A percentile compares a stretch with the other conserved stretches of the same genome.
Conservation (phyloP, 306 rosid species). For the Castanospermum australe region DNA sequence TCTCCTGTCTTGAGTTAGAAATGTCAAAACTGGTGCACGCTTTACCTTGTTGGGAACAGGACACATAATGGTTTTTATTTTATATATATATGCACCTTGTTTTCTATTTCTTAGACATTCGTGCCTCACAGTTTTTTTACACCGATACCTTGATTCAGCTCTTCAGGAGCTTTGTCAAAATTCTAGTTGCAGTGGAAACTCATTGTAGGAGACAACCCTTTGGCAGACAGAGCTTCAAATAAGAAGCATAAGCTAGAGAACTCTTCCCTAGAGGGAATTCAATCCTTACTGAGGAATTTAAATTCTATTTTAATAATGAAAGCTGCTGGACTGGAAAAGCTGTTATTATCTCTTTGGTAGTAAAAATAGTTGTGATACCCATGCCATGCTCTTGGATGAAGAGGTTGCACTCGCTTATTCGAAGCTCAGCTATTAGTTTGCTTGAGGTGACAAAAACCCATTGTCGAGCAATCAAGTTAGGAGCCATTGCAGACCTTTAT, state of each 20-base stretch:
- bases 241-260: not conserved
- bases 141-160: not conserved
- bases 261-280: not conserved
- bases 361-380: not conserved
- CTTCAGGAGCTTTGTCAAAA: not conserved
- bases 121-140: not conserved
- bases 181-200: not conserved
- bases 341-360: not conserved
- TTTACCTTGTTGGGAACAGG: not conserved
- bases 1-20: not conserved
- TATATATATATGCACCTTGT: not conserved
- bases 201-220: not conserved
- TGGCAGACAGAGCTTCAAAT: not conserved
- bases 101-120: not conserved
- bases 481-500: conserved; percentile 47
- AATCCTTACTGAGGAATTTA: not conserved
- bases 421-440: conserved; percentile 33
- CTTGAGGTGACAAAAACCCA: conserved; percentile 47
- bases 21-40: not conserved
- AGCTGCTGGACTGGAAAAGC: not conserved
- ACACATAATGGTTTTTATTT: not conserved
- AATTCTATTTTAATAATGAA: not conserved
- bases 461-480: conserved; percentile 59
- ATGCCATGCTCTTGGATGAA: conserved; percentile 47
- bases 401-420: conserved; percentile 38